Base-by-base conservation (phyloP, 108 stramenopile genomes). In the Skeletonema costatum region DNA sequence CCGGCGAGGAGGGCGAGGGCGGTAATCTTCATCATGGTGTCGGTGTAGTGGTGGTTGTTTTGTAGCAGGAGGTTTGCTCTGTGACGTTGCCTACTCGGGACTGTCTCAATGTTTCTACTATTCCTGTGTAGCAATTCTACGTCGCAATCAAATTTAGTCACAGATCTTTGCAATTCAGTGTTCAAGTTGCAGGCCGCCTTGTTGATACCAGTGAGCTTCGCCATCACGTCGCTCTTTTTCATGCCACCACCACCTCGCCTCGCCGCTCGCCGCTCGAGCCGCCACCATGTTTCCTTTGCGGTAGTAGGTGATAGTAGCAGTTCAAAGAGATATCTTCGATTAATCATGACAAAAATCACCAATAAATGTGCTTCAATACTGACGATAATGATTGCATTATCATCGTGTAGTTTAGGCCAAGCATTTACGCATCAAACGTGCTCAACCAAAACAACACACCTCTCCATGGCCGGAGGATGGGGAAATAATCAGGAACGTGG, bases 21-120 rank as follows among this genome's bases (percentile, higher is more conserved):
- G 67, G 90, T 80, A 69, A 76, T 76, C 59, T 88, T 90, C 88
- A 88, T 88, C 86, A 87, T 92, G 70, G 78, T 80, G 13, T 56
- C 25, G 19, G 53, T 56, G 25, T 56, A 7, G 53, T 21, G 53
- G 25, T 25, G 25, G 53, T 7, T 56, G 19, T 21, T 56, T 56
- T 56, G 53, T 56, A 56, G 53, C 53, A 56, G 7, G 53, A 5
- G 25, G 25, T n/a, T 16, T 29, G 53, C 53, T 25, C 53, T 56
- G 53, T 56, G 53, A 56, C 53, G 53, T 56, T 56, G 53, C 53
- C 25, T 10, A 56, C 19, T 25, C 53, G 21, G 19, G 53, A 56
- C 21, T 29, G 21, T 2, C 19, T 25, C 7, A 4, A 21, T 56
- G 16, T 10, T 21, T 1, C 25, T 56, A 56, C 53, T 56, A 56